Percentiles rank a stretch among this genome's conserved stretches.
Conservation (phyloP, 495 filamentous ascomycete genomes). For the Tetracladium setigerum region DNA sequence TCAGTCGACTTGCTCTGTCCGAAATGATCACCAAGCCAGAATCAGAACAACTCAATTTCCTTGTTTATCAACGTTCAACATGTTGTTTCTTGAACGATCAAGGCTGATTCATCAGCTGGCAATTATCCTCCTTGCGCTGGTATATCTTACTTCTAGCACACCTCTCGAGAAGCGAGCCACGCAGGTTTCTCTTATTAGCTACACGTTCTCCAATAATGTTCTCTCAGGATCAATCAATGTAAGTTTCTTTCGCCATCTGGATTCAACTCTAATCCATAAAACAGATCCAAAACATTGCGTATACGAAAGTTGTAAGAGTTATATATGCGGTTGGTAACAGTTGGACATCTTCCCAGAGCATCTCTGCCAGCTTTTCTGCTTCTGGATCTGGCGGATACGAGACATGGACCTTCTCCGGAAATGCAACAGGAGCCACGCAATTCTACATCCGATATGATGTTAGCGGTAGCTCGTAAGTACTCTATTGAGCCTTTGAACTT, state of each 20-base stretch:
- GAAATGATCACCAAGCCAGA: too few species aligned
- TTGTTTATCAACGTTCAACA: too few species aligned
- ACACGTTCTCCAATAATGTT: constrained; percentile 20
- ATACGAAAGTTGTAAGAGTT: constrained; percentile 22
- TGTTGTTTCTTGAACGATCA: too few species aligned
- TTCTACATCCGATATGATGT: constrained; percentile 27
- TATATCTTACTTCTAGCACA: neutral
- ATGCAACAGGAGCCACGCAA: constrained; percentile 23
- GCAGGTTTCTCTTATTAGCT: constrained; percentile 20
- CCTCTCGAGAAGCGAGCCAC: constrained; percentile 15
- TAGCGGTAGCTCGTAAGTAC: constrained; percentile 17
- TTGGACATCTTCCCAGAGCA: constrained; percentile 17
- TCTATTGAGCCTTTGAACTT: neutral
- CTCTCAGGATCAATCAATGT: constrained; percentile 22
- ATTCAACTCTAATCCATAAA: neutral
- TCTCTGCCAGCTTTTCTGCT: constrained; percentile 18
- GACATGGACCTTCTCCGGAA: constrained; percentile 23
- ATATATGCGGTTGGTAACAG: constrained; percentile 19
- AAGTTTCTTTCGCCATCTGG: neutral
- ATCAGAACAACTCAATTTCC: too few species aligned
- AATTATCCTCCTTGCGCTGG: too few species aligned
- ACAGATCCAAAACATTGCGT: constrained; percentile 26
- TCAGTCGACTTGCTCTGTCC: too few species aligned
- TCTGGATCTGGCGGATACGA: constrained; percentile 17
- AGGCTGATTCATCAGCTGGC: too few species aligned